Base-by-base conservation (phyloP, 2,329 filamentous ascomycete genomes). In the Fusarium sambucinum region DNA sequence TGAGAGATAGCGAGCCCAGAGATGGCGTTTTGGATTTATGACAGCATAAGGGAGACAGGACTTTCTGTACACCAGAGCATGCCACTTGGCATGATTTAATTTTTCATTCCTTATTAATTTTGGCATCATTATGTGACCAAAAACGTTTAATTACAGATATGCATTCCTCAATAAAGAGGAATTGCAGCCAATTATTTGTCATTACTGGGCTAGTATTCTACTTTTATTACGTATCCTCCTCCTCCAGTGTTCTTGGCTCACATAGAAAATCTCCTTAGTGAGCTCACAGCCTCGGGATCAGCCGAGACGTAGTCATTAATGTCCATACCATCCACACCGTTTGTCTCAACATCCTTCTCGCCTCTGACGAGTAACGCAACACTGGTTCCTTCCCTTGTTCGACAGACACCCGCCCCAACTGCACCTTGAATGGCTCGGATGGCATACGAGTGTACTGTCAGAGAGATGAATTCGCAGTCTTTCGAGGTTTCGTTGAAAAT, bases 311-410 rank as follows among this genome's bases (percentile, higher is more conserved):
- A 41, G 12, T 32, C 21, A n/a, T 32, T 47, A 37, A 59, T 33
- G 19, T 64, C 35, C 30, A 64, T n/a, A 3, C 25, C 60, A 6
- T 23, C 55, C 14, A n/a, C 25, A 13, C 44, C 57, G 4, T 48
- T 52, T 14, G 13, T 25, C 5, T 62, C 61, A 7, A 40, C 38
- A 6, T 27, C 58, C 50, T 47, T 75, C 59, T 77, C 73, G 1
- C 75, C 85, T 71, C 82, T 86, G 16, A 90, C 83, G 2, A 90
- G 75, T 9, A 89, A 76, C 0, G 86, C 87, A 30, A 89, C 82
- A 17, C 86, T 82, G 8, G 84, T 78, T 68, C 59, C 88, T 83
- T 68, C 87, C 83, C 66, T 78, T 70, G 69, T 88, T 76, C 55
- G 74, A 71, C 75, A 88, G 83, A 55, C 74, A 57, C 41, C 77